Percentiles rank a stretch among this genome's conserved stretches.
phyloP scores from a whole-genome alignment of 495 filamentous ascomycete species.

The Xylaria grammica region DNA sequence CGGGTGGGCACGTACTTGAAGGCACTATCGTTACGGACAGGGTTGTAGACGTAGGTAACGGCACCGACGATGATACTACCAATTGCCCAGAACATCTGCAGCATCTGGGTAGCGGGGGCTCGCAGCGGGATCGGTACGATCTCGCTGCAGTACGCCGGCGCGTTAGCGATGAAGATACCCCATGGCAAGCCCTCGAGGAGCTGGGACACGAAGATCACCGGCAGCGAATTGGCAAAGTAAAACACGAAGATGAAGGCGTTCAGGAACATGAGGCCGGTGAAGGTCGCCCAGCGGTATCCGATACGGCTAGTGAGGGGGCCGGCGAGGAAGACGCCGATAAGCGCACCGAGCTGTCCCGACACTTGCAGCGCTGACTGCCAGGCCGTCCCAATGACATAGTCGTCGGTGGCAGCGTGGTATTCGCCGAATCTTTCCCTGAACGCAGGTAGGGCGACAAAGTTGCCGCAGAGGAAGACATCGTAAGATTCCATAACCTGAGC shows the following conservation, averaged over 20 bases:
- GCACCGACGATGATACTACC: slow-evolving; percentile 52
- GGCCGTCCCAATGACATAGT: slow-evolving; percentile 38
- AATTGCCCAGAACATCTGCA: slow-evolving; percentile 57
- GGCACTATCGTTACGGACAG: slow-evolving; percentile 38
- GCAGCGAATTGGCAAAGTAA: slow-evolving; percentile 49
- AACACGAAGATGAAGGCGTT: slow-evolving; percentile 55
- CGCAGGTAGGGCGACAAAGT: slow-evolving; percentile 47
- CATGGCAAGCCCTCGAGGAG: slow-evolving; percentile 55
- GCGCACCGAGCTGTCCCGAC: slow-evolving; percentile 48
- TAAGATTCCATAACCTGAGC: slow-evolving; percentile 54
- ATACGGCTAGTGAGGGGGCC: slow-evolving; percentile 53
- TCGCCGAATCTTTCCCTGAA: slow-evolving; percentile 46
- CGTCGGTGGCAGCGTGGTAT: slow-evolving; percentile 23
- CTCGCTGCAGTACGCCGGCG: slow-evolving; percentile 52
- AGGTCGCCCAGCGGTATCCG: slow-evolving; percentile 54
- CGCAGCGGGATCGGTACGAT: slow-evolving; percentile 51
- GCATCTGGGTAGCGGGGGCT: slow-evolving; percentile 52
- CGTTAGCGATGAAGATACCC: slow-evolving; percentile 59
- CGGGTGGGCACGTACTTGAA: slow-evolving; percentile 49
- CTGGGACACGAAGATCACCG: slow-evolving; percentile 51
- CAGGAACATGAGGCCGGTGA: slow-evolving; percentile 47
- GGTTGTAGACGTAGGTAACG: slow-evolving; percentile 50
- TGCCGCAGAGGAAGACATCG: slow-evolving; percentile 51
- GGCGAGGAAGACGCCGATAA: slow-evolving; percentile 52
- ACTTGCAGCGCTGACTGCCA: slow-evolving; percentile 55